phyloP scores from a whole-genome alignment of 1,284 basidiomycete species.

The Ustilago nuda region DNA sequence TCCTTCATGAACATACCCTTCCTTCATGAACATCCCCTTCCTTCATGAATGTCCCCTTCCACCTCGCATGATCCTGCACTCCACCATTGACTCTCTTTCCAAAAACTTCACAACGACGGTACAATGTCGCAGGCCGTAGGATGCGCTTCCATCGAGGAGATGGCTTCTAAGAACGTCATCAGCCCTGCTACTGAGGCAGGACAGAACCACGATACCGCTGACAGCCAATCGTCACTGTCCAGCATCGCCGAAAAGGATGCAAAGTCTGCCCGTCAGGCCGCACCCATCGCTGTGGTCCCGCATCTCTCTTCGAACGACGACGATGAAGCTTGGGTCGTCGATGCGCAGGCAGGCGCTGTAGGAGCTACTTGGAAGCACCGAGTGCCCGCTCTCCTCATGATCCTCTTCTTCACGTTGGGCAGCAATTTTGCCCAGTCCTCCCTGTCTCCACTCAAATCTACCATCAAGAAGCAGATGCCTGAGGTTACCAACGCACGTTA shows the following conservation, averaged over 20 bases:
- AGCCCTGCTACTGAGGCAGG: background rate
- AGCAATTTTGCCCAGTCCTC: slow-evolving; percentile 57
- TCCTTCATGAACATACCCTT: no score
- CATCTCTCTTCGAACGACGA: slow-evolving; percentile 9
- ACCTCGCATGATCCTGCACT: background rate
- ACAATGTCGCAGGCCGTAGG: slow-evolving; percentile 6
- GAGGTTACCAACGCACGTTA: slow-evolving; percentile 75
- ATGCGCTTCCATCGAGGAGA: slow-evolving; percentile 1
- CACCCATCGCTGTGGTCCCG: slow-evolving; percentile 1
- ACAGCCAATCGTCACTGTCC: slow-evolving; percentile 9
- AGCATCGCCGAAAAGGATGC: slow-evolving; percentile 13
- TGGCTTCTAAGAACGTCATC: background rate
- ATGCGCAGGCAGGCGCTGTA: slow-evolving; percentile 27
- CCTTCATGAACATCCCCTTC: no score
- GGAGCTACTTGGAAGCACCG: slow-evolving; percentile 41
- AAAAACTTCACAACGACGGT: background rate
- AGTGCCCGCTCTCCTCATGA: slow-evolving; percentile 30
- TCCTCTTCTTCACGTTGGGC: slow-evolving; percentile 37
- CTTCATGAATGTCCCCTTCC: background rate
- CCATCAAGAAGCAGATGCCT: slow-evolving; percentile 60
- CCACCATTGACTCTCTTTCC: background rate
- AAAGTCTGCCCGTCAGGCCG: background rate
- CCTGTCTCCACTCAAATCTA: slow-evolving; percentile 69
- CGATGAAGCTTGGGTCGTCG: slow-evolving; percentile 6
- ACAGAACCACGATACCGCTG: background rate